Evolutionary conservation across 225 moss, liverwort and hornwort genomes (phyloP).

Genomic region (Thuidium tamariscinum): DNA sequence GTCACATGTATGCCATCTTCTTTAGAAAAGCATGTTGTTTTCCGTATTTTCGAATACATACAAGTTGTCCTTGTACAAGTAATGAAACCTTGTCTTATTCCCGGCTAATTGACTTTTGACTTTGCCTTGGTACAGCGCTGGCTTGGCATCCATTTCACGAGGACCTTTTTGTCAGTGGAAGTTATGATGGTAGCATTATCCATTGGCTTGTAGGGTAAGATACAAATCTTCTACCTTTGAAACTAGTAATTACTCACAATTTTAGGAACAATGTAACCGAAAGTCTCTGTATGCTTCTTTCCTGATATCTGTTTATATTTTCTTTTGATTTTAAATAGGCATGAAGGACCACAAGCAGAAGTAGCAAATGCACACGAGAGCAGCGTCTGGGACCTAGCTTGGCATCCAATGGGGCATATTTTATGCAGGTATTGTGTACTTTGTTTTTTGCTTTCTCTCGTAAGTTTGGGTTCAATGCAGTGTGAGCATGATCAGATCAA

Average conservation of each 20-base stretch:
- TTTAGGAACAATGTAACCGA: neutral
- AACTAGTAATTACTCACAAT: neutral
- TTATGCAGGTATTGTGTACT: slow-evolving; percentile 63
- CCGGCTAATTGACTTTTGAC: neutral
- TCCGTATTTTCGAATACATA: neutral
- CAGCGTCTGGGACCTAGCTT: slow-evolving; percentile 99
- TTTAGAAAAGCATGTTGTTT: neutral
- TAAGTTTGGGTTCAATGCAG: neutral
- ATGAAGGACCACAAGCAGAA: slow-evolving; percentile 94
- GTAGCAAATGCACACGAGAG: slow-evolving; percentile 96
- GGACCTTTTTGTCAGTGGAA: slow-evolving; percentile 98
- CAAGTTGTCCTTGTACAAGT: neutral
- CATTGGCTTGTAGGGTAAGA: slow-evolving; percentile 96
- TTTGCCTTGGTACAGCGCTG: slow-evolving; percentile 41
- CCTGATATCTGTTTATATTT: neutral
- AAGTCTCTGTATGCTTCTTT: neutral
- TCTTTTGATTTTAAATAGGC: slow-evolving; percentile 23
- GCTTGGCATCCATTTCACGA: slow-evolving; percentile 99
- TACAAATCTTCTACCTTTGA: neutral
- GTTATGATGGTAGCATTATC: slow-evolving; percentile 98
- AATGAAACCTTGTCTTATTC: neutral
- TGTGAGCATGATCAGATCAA: neutral
- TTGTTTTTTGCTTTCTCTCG: neutral
- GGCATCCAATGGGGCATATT: slow-evolving; percentile 99
- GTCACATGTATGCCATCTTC: slow-evolving; percentile 56